Conservation (phyloP, 441 rosid species). For the Francoa sonchifolia region DNA sequence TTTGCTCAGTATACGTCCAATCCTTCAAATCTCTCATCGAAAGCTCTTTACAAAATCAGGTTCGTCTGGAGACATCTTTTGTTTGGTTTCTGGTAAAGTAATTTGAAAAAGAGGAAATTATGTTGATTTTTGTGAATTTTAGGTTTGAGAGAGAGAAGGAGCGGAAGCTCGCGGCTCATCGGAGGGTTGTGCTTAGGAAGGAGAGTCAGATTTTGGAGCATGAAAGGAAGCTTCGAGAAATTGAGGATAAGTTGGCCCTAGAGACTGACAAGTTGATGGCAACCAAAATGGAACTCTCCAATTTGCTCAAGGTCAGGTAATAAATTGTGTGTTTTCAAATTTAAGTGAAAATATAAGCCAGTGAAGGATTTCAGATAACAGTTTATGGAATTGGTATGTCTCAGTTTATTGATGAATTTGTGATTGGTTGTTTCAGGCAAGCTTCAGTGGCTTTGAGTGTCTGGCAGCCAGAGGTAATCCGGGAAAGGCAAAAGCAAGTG, state of each 20-base stretch:
- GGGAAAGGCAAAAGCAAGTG: slow-evolving; percentile 52
- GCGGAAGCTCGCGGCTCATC: slow-evolving; percentile 37
- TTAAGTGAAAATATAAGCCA: neutral
- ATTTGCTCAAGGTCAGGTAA: slow-evolving; percentile 59
- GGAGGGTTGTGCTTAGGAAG: slow-evolving; percentile 48
- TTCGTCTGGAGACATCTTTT: too few species aligned
- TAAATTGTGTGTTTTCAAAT: neutral
- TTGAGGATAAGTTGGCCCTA: slow-evolving; percentile 27
- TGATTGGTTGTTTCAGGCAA: slow-evolving; percentile 38
- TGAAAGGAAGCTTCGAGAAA: slow-evolving; percentile 35
- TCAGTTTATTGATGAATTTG: neutral
- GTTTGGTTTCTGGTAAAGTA: too few species aligned
- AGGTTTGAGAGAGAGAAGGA: slow-evolving; percentile 66
- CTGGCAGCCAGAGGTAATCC: slow-evolving; percentile 75
- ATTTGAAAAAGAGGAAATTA: neutral
- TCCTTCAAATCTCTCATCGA: slow-evolving; percentile 22
- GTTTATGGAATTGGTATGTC: neutral
- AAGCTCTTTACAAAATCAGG: slow-evolving; percentile 43
- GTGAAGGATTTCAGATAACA: neutral
- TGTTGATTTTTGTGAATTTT: slow-evolving; percentile 8
- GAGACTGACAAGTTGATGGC: slow-evolving; percentile 40
- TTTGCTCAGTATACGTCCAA: slow-evolving; percentile 23
- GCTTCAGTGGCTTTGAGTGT: slow-evolving; percentile 83
- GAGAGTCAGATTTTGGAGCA: slow-evolving; percentile 56
- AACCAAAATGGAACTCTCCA: slow-evolving; percentile 27